A percentile compares a stretch with the other conserved stretches of the same genome.
These are phyloP conservation scores for Tolypocladium paradoxum DNA, from an alignment of 2,329 filamentous ascomycete species.

Conservation along the genomic window DNA sequence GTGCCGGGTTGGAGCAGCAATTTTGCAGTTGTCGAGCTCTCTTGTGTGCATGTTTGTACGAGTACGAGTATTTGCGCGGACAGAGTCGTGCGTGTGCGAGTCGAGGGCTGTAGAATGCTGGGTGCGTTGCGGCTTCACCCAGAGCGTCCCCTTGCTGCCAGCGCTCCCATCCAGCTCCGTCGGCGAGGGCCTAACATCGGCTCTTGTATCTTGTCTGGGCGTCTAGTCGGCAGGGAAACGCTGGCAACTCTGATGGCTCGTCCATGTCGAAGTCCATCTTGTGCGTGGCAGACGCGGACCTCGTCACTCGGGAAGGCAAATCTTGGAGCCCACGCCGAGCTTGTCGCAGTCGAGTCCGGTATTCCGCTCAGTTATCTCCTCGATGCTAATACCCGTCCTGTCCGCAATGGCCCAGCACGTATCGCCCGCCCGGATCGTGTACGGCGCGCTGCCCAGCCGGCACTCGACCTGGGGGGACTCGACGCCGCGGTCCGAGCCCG, in stretches of 20 bases:
- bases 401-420: conserved; percentile 44
- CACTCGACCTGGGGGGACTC: conserved; percentile 4
- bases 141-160: not conserved
- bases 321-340: conserved; percentile 27
- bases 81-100: not conserved
- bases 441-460: conserved; percentile 21
- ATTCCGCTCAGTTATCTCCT: conserved; percentile 35
- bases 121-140: not conserved
- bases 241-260: not conserved
- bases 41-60: not conserved
- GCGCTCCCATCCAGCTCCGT: not conserved
- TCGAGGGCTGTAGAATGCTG: not conserved
- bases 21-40: not conserved
- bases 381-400: conserved; percentile 28
- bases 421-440: conserved; percentile 34
- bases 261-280: not conserved
- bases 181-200: too few relatives aligned
- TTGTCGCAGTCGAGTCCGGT: conserved; percentile 34
- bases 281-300: not conserved
- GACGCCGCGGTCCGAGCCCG: conserved; percentile 7
- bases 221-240: not conserved
- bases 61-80: too few relatives aligned
- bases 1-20: not conserved
- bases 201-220: not conserved
- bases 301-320: conserved; percentile 31